A percentile compares a stretch with the other conserved stretches of the same genome.
These are phyloP conservation scores for Kwoniella sp. DNA, from an alignment of 768 basidiomycete genomes.

Conservation along the genomic window DNA sequence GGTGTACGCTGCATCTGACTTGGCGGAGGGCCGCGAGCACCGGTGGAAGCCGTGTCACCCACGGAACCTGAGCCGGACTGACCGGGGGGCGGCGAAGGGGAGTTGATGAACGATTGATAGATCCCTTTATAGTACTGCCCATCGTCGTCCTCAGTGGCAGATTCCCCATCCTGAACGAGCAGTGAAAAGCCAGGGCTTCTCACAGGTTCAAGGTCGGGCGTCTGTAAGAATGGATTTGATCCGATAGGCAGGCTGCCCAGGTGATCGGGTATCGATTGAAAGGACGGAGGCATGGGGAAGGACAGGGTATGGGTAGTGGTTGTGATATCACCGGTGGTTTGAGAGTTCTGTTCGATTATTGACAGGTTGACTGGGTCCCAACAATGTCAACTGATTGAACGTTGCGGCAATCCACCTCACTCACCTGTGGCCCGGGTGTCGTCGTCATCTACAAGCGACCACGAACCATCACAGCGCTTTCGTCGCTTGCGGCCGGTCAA, in stretches of 20 bases:
- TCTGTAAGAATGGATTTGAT: no score
- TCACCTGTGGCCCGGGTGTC: conserved; percentile 5
- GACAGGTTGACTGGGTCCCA: not conserved
- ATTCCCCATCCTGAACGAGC: no score
- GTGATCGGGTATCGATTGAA: conserved; percentile 5
- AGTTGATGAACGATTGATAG: conserved; percentile 6
- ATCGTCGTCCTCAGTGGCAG: no score
- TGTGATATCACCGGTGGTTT: conserved; percentile 20
- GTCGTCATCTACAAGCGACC: conserved; percentile 8
- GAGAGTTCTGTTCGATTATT: not conserved
- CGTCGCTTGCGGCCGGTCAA: conserved; percentile 1
- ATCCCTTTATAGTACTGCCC: no score
- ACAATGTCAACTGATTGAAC: not conserved
- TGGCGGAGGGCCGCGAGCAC: conserved; percentile 2
- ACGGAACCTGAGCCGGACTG: not conserved
- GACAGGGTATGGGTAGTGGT: conserved; percentile 13
- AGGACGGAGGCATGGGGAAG: conserved; percentile 13
- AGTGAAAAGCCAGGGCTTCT: no score
- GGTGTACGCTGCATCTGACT: not conserved
- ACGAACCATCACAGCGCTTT: conserved; percentile 6
- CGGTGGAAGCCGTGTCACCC: not conserved
- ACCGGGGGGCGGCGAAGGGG: conserved; percentile 2
- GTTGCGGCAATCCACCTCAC: no score
- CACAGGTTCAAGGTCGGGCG: no score
- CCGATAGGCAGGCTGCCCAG: no score